These are phyloP conservation scores for Mortierella sp. DNA, from an alignment of 371 early-diverging fungal genomes.

Conservation along the genomic window DNA sequence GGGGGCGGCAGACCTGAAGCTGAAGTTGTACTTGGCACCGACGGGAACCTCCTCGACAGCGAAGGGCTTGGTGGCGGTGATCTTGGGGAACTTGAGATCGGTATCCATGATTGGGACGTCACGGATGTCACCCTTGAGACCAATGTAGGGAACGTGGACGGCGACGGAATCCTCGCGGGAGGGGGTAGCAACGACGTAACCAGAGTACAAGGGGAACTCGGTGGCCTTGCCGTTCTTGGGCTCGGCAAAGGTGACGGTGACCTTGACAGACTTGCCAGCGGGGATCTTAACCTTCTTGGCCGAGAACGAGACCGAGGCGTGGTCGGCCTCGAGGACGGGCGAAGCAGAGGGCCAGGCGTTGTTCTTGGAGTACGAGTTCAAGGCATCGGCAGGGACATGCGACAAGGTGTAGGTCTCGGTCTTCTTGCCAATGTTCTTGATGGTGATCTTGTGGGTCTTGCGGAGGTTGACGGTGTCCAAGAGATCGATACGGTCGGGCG, in stretches of 20 bases:
- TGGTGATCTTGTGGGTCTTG: slow-evolving; percentile 60
- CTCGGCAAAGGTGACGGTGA: slow-evolving; percentile 54
- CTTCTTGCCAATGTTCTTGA: slow-evolving; percentile 71
- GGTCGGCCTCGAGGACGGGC: slow-evolving; percentile 45
- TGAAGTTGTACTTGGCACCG: slow-evolving; percentile 9
- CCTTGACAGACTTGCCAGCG: slow-evolving; percentile 55
- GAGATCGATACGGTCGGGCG: slow-evolving; percentile 74
- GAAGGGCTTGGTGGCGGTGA: background rate
- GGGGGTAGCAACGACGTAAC: slow-evolving; percentile 41
- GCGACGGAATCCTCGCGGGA: slow-evolving; percentile 13
- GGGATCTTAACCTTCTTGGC: slow-evolving; percentile 37
- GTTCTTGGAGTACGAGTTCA: slow-evolving; percentile 58
- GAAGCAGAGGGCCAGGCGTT: slow-evolving; percentile 36
- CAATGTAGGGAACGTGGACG: slow-evolving; percentile 34
- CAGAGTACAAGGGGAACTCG: slow-evolving; percentile 46
- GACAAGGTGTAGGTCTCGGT: slow-evolving; percentile 64
- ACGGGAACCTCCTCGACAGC: background rate
- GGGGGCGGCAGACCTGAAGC: slow-evolving; percentile 6
- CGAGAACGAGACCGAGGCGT: slow-evolving; percentile 57
- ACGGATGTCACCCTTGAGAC: slow-evolving; percentile 43
- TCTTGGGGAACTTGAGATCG: slow-evolving; percentile 14
- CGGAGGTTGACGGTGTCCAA: slow-evolving; percentile 68
- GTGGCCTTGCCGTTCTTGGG: slow-evolving; percentile 27
- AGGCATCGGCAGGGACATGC: slow-evolving; percentile 61
- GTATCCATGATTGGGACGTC: slow-evolving; percentile 63